A percentile compares a stretch with the other conserved stretches of the same genome.
Evolutionary conservation across 106 monocot species (phyloP).

Genomic region (Dendrobium chrysotoxum): DNA sequence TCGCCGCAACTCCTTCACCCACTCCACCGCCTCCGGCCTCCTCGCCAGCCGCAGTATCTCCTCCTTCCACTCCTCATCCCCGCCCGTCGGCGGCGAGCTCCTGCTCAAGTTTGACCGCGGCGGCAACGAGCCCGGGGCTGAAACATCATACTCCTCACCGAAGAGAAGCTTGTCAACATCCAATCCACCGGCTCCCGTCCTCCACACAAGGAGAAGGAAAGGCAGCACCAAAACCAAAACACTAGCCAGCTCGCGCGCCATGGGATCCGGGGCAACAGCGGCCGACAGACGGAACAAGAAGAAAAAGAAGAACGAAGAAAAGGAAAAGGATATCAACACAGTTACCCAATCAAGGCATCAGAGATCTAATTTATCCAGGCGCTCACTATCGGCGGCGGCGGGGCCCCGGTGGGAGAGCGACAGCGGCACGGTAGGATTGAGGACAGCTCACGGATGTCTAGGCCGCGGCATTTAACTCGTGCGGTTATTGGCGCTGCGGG

Average conservation of each 20-base stretch:
- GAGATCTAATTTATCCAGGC: background rate
- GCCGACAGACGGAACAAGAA: background rate
- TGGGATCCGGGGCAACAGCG: background rate
- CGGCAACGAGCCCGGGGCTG: background rate
- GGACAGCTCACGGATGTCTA: background rate
- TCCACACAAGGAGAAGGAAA: background rate
- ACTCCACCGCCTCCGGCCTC: constrained; percentile 30
- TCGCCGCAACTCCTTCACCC: constrained; percentile 43
- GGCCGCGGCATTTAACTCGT: constrained; percentile 8
- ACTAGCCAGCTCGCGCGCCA: background rate
- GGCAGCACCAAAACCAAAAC: background rate
- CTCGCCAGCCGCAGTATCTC: constrained; percentile 38
- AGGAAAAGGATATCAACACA: background rate
- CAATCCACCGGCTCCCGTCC: constrained; percentile 4
- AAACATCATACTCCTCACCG: background rate
- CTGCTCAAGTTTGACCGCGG: background rate
- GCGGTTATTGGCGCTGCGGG: background rate
- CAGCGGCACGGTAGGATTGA: background rate
- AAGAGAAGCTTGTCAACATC: constrained; percentile 5
- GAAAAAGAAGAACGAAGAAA: background rate
- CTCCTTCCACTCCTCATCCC: constrained; percentile 19
- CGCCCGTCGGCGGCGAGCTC: background rate
- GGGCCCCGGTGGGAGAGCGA: background rate
- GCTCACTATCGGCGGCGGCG: background rate
- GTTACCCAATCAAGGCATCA: background rate